Evolutionary conservation across 176 grass and related monocot genomes (phyloP).

Genomic region (Rhynchospora breviuscula): DNA sequence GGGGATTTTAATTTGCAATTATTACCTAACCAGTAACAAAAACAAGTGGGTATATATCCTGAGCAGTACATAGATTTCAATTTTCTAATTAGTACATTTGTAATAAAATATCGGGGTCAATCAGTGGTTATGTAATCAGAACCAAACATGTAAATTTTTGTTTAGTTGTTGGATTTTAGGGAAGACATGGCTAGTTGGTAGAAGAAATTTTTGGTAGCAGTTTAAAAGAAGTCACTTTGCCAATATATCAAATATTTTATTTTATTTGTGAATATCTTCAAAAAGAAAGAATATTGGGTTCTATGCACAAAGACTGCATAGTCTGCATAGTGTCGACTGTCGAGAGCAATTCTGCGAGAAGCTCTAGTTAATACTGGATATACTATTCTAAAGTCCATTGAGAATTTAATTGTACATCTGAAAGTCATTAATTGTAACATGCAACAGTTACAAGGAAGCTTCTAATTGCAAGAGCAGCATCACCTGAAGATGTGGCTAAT

Average conservation of each 20-base stretch:
- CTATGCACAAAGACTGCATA: neutral
- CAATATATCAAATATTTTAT: neutral
- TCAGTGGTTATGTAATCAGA: neutral
- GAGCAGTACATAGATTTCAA: neutral
- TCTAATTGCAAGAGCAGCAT: slow-evolving; percentile 74
- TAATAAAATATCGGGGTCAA: neutral
- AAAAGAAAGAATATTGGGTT: neutral
- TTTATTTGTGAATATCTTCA: neutral
- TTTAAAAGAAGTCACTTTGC: neutral
- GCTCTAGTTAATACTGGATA: neutral
- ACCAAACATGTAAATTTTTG: neutral
- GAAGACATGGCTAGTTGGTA: neutral
- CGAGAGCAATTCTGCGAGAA: slow-evolving; percentile 7
- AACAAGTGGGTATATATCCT: neutral
- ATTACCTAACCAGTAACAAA: neutral
- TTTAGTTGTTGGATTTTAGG: neutral
- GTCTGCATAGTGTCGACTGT: no score
- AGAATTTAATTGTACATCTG: slow-evolving; percentile 17
- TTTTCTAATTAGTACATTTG: neutral
- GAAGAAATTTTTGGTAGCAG: neutral
- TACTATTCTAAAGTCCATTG: neutral
- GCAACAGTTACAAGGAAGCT: slow-evolving; percentile 60
- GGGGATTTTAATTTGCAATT: neutral
- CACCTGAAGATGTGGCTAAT: slow-evolving; percentile 70
- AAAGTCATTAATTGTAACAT: neutral